Base-by-base conservation (phyloP, 2,329 filamentous ascomycete species). In the Aspergillus hortae region DNA sequence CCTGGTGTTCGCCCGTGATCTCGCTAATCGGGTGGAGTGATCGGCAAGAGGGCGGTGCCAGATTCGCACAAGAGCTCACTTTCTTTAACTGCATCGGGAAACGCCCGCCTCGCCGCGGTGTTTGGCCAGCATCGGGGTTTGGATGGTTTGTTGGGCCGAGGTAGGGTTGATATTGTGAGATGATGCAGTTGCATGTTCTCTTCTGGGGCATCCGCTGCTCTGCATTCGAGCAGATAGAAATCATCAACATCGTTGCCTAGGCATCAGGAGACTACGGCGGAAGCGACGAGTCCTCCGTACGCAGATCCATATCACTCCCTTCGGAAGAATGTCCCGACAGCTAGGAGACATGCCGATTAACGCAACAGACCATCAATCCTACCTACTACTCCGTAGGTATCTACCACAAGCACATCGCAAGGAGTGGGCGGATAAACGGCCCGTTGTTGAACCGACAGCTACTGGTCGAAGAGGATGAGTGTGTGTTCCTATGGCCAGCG, bases 41-140 rank as follows among this genome's bases (percentile, higher is more conserved):
- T 55, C 53, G 46, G 47, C 53, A 50, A 55, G 40, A 38, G 36
- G 27, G 50, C 36, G 25, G 40, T 43, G 38, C 47, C 50, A 47
- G 23, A 47, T 48, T 36, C 32, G 25, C 44, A 53, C 46, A 48
- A 50, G 50, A 50, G 50, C 49, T 49, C 33, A 21, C n/a, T 25
- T 33, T 47, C 40, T 12, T 15, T 46, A 15, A 41, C 48, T 35
- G 27, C 15, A n/a, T 51, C 21, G 21, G 46, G 46, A 33, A 35
- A 36, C 21, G 10, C 35, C 35, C 14, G 35, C 5, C 35, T 38
- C 15, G 15, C 35, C 6, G 33, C 11, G 35, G 14, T n/a, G 35
- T 12, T n/a, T 38, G 35, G 35, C 12, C 12, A n/a, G 15, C n/a
- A 14, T 38, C 35, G 35, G 35, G 35, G 35, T 15, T 38, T n/a